Percentiles rank a stretch among this genome's conserved stretches.
These are phyloP conservation scores for Pichia occidentalis DNA, from an alignment of 805 yeast genomes.

Conservation along the genomic window DNA sequence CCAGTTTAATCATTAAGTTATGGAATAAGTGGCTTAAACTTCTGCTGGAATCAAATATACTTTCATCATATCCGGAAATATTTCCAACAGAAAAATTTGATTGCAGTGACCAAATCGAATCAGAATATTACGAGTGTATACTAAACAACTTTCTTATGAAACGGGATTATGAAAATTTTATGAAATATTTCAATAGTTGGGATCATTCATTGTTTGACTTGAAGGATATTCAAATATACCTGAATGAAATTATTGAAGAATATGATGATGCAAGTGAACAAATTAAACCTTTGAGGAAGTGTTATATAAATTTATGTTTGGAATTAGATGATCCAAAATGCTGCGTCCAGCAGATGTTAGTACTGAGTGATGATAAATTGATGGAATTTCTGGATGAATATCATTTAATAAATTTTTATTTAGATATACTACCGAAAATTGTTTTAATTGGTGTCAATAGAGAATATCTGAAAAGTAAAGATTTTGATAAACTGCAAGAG, in stretches of 20 bases:
- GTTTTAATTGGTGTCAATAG: conserved; percentile 29
- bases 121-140: conserved; percentile 38
- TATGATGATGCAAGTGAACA: background rate
- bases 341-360: conserved; percentile 61
- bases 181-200: conserved; percentile 49
- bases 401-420: conserved; percentile 52
- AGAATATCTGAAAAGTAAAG: conserved; percentile 34
- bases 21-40: conserved; percentile 64
- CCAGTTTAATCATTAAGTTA: conserved; percentile 29
- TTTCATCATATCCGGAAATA: conserved; percentile 39
- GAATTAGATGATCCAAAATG: conserved; percentile 49
- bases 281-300: conserved; percentile 31
- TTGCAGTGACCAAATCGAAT: conserved; percentile 26
- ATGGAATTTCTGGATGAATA: conserved; percentile 53
- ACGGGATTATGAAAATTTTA: conserved; percentile 33
- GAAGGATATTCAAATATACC: conserved; percentile 33
- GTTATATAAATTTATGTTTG: conserved; percentile 49
- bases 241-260: conserved; percentile 38
- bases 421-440: conserved; percentile 45
- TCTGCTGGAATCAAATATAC: conserved; percentile 43
- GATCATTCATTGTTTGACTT: conserved; percentile 46
- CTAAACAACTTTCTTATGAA: conserved; percentile 40
- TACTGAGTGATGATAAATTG: conserved; percentile 46
- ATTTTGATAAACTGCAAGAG: conserved; percentile 36
- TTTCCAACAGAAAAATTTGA: conserved; percentile 43